Evolutionary conservation across 192 early-diverging fungal genomes (phyloP).

Genomic region (Chytriomyces sp.): DNA sequence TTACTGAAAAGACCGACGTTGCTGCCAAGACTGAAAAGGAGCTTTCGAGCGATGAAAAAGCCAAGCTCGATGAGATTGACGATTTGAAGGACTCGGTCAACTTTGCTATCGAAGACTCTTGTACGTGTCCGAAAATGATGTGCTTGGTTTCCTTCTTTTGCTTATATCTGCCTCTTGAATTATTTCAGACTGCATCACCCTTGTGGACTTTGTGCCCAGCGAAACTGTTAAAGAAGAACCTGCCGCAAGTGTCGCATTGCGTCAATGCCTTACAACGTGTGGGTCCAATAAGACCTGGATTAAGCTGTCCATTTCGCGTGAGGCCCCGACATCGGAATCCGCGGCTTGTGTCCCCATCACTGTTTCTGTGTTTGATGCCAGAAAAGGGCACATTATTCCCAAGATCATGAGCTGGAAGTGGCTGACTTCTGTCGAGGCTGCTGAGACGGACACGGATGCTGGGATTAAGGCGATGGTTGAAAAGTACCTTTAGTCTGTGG

Average conservation of each 20-base stretch:
- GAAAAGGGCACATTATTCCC: slow-evolving; percentile 19
- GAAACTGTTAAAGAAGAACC: not conserved
- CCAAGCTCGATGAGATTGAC: slow-evolving; percentile 10
- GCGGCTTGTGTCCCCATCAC: slow-evolving; percentile 11
- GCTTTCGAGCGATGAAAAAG: slow-evolving; percentile 7
- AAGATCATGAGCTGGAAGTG: slow-evolving; percentile 35
- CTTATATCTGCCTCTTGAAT: not conserved
- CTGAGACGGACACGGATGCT: not conserved
- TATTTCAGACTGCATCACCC: not conserved
- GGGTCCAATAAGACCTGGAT: slow-evolving; percentile 8
- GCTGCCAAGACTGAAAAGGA: not conserved
- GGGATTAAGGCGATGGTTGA: slow-evolving; percentile 30
- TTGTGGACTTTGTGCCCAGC: slow-evolving; percentile 3
- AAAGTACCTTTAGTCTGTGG: not conserved
- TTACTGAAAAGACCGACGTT: not conserved
- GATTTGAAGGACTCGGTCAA: slow-evolving; percentile 30
- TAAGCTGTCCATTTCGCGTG: slow-evolving; percentile 25
- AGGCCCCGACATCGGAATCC: not conserved
- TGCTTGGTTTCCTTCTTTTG: not conserved
- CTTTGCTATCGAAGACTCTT: slow-evolving; percentile 36
- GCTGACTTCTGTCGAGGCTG: not conserved
- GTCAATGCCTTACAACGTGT: not conserved
- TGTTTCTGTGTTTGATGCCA: slow-evolving; percentile 27
- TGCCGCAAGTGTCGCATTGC: not conserved
- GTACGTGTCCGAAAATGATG: not conserved